Base-by-base conservation (phyloP, 2,329 filamentous ascomycete genomes). In the Dactylonectria macrodidyma region DNA sequence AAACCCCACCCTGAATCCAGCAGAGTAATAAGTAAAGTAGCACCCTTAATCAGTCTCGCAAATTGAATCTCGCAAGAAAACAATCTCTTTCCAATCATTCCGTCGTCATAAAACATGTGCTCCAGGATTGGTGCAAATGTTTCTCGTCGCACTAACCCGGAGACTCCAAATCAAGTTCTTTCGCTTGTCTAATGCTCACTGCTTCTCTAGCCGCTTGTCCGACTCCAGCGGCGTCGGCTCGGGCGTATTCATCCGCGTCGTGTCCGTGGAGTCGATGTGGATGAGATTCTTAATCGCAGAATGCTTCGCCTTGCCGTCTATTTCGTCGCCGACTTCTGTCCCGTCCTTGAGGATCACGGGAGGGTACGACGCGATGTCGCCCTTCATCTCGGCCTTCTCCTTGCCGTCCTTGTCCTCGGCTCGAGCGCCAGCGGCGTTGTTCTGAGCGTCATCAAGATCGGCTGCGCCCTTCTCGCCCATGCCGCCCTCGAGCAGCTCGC, bases 381-480 rank as follows among this genome's bases (percentile, higher is more conserved):
- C 67, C 26, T 63, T 62, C 4, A 47, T 33, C 61, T 67, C 70
- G 10, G 24, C 9, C 44, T 67, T 62, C n/a, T 66, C 44, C 2
- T 52, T 44, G 14, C 56, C 50, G 41, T 72, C 70, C 38, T 70
- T 68, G 11, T 71, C 70, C 5, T 57, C 68, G 26, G 66, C 80
- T 52, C 84, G 81, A 65, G 81, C 81, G 11, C 87, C 87, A 2
- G 84, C 85, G 0, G 87, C 87, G 60, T 89, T 89, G 65, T 83
- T 82, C 76, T 89, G 87, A 6, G 86, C 88, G 59, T 89, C 86
- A 71, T 89, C 87, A 14, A 89, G 81, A 61, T 89, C 87, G 3
- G 83, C 84, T 7, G 84, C 83, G 10, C 87, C 87, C 77, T 88
- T 87, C 71, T 85, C 84, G 50, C 87, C 87, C 86, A 89, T 89